Percentiles rank a stretch among this genome's conserved stretches.
Conservation (phyloP, 163 green algal genomes). For the Scenedesmus sp. region DNA sequence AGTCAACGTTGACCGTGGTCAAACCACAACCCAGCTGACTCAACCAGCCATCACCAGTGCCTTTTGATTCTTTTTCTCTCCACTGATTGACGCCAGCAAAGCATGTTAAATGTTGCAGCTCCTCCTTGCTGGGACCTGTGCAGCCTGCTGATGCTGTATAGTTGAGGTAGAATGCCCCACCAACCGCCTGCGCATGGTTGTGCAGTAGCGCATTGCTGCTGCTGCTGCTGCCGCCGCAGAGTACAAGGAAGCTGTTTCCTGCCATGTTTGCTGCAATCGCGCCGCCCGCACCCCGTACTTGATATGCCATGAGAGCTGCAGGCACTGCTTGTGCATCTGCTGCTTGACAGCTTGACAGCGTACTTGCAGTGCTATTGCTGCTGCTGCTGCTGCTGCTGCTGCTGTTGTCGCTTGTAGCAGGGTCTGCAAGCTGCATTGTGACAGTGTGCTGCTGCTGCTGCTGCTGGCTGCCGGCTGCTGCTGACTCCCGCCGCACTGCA, state of each 20-base stretch:
- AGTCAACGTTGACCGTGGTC: not conserved
- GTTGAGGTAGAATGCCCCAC: constrained; percentile 15
- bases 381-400: not conserved
- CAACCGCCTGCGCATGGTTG: not conserved
- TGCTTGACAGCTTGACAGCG: not conserved
- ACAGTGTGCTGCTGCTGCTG: not conserved
- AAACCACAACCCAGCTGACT: not conserved
- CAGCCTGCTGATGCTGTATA: not conserved
- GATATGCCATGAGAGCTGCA: not conserved
- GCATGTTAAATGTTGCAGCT: too few relatives aligned
- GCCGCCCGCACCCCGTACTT: not conserved
- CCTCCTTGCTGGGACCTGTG: too few relatives aligned
- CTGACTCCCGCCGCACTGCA: not conserved
- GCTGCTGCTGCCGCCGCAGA: not conserved
- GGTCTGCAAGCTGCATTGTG: too few relatives aligned
- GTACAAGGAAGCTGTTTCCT: not conserved
- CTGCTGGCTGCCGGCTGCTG: not conserved
- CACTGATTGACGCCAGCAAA: too few relatives aligned
- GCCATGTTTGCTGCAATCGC: constrained; percentile 23
- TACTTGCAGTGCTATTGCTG: not conserved
- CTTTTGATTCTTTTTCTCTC: too few relatives aligned
- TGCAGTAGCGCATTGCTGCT: not conserved
- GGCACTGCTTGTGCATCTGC: not conserved
- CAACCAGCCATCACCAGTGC: not conserved
- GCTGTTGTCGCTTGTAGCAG: not conserved